Percentiles rank a stretch among this genome's conserved stretches.
Evolutionary conservation across 345 rosid species (phyloP).

Genomic region (Litchi chinensis): DNA sequence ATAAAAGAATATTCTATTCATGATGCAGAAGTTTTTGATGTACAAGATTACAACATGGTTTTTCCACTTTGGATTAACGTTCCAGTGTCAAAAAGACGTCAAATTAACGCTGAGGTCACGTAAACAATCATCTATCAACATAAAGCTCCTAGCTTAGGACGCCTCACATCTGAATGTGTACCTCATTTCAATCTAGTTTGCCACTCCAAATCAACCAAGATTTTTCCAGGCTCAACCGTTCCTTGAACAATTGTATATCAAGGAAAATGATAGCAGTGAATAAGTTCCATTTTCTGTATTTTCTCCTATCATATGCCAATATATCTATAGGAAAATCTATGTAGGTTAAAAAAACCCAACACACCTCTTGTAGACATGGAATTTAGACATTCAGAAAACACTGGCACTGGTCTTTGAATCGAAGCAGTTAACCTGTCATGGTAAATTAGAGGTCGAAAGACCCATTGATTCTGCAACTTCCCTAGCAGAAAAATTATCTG

Average conservation of each 20-base stretch:
- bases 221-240: constrained; percentile 12
- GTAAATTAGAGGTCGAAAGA: constrained; percentile 57
- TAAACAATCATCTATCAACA: neutral
- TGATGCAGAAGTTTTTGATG: constrained; percentile 5
- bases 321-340: neutral
- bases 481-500: constrained; percentile 58
- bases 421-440: constrained; percentile 19
- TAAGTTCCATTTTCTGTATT: neutral
- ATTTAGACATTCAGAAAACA: constrained; percentile 2
- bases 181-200: constrained; percentile 13
- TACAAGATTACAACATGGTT: constrained; percentile 12
- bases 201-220: neutral
- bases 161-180: constrained; percentile 3
- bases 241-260: neutral
- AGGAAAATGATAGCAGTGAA: neutral
- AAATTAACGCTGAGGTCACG: neutral
- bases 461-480: constrained; percentile 81
- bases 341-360: constrained; percentile 12
- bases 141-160: constrained; percentile 1
- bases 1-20: constrained; percentile 37
- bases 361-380: constrained; percentile 8
- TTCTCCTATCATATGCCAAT: neutral
- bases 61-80: constrained; percentile 2
- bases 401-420: neutral
- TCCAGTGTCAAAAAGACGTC: neutral